phyloP scores from a whole-genome alignment of 2,329 filamentous ascomycete species.

The Penicillium oxalicum region DNA sequence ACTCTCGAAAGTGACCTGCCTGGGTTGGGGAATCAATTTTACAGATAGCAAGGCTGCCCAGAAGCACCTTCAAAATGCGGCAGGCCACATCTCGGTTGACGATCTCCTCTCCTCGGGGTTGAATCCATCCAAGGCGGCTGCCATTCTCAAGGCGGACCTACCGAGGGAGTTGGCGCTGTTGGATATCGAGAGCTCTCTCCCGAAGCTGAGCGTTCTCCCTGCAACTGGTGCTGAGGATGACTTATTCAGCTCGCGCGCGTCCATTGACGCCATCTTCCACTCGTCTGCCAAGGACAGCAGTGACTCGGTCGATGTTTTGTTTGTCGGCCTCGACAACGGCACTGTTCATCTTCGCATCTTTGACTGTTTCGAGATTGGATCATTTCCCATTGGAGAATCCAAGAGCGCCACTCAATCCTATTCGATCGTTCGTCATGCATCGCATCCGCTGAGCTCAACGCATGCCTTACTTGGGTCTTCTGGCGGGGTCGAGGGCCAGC shows the following conservation, averaged over 20 bases:
- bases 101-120: conserved; percentile 38
- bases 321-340: conserved; percentile 66
- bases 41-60: conserved; percentile 45
- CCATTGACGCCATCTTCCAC: conserved; percentile 65
- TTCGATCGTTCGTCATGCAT: conserved; percentile 56
- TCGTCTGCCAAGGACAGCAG: conserved; percentile 58
- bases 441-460: conserved; percentile 67
- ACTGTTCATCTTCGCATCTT: conserved; percentile 74
- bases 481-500: conserved; percentile 25
- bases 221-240: conserved; percentile 57
- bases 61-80: conserved; percentile 33
- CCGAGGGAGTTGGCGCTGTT: conserved; percentile 67
- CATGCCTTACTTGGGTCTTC: conserved; percentile 60
- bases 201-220: conserved; percentile 68
- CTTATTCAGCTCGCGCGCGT: conserved; percentile 64
- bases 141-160: conserved; percentile 50
- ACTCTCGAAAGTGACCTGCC: conserved; percentile 36
- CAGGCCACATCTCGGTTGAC: conserved; percentile 35
- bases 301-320: conserved; percentile 71
- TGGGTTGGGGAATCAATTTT: conserved; percentile 53
- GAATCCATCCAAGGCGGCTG: conserved; percentile 31
- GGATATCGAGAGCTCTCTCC: conserved; percentile 69
- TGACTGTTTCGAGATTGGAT: conserved; percentile 73
- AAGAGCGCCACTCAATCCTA: conserved; percentile 34
- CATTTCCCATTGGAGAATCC: conserved; percentile 40